Evolutionary conservation across 768 basidiomycete species (phyloP).

Genomic region (Tephrocybe rancida): DNA sequence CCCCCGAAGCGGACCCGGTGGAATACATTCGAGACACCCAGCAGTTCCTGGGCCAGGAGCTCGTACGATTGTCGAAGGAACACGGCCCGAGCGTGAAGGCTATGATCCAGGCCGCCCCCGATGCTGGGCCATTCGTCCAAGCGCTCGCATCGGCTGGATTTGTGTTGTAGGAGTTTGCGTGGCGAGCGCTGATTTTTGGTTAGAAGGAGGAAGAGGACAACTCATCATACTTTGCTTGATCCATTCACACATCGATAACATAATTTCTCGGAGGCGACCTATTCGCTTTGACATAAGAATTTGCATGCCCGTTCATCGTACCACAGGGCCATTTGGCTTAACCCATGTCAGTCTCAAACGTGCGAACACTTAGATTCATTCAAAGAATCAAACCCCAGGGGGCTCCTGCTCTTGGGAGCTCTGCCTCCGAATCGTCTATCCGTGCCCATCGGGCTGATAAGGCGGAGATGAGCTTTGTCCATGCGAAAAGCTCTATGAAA

Average conservation of each 20-base stretch:
- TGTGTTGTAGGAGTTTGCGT: conserved; percentile 13
- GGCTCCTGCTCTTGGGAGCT: too few relatives aligned
- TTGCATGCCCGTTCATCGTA: too few relatives aligned
- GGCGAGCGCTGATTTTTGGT: neutral
- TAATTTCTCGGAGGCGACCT: neutral
- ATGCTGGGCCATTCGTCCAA: conserved; percentile 30
- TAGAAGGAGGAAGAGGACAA: neutral
- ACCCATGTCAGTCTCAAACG: too few relatives aligned
- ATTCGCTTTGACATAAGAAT: neutral
- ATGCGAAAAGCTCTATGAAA: too few relatives aligned
- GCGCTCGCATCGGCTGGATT: conserved; percentile 27
- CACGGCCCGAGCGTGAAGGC: conserved; percentile 38
- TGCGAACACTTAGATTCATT: too few relatives aligned
- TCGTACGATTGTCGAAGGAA: conserved; percentile 37
- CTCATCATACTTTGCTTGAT: neutral
- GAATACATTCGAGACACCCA: conserved; percentile 60
- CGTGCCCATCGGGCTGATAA: too few relatives aligned
- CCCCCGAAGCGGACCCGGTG: conserved; percentile 58
- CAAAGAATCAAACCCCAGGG: too few relatives aligned
- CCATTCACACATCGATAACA: neutral
- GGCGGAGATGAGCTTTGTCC: too few relatives aligned
- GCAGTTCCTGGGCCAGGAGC: conserved; percentile 51
- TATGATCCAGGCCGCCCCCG: conserved; percentile 35
- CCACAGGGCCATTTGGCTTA: too few relatives aligned
- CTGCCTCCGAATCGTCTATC: too few relatives aligned